Percentiles rank a stretch among this genome's conserved stretches.
Evolutionary conservation across 805 yeast species (phyloP).

Genomic region (Kurtzmaniella fragi): DNA sequence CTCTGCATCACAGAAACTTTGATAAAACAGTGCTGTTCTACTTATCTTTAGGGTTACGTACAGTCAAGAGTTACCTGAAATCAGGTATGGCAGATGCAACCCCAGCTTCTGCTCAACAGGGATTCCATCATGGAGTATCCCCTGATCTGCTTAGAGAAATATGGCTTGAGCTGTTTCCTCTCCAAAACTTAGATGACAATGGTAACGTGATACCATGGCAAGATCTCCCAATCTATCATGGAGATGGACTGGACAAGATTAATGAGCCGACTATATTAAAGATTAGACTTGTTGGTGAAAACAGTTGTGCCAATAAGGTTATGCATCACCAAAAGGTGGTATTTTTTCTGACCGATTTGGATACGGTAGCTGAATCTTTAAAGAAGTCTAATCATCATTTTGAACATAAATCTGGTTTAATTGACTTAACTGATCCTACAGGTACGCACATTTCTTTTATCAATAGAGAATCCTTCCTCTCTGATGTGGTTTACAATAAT

Average conservation of each 20-base stretch:
- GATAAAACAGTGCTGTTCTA: conserved; percentile 52
- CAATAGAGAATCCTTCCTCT: conserved; percentile 16
- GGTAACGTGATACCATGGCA: conserved; percentile 39
- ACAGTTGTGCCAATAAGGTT: not conserved
- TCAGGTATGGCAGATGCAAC: conserved; percentile 26
- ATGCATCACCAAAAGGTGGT: conserved; percentile 13
- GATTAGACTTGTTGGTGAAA: conserved; percentile 23
- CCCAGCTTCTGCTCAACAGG: conserved; percentile 19
- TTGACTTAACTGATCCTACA: conserved; percentile 25
- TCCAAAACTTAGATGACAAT: conserved; percentile 28
- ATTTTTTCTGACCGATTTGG: conserved; percentile 29
- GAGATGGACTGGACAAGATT: conserved; percentile 28
- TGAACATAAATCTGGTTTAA: conserved; percentile 3
- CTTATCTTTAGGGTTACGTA: conserved; percentile 53
- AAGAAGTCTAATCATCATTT: conserved; percentile 3
- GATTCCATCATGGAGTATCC: conserved; percentile 48
- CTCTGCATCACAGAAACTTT: conserved; percentile 45
- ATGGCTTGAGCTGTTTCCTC: conserved; percentile 70
- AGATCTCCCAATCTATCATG: conserved; percentile 32
- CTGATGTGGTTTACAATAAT: conserved; percentile 13
- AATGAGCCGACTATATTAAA: conserved; percentile 28
- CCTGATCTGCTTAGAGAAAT: conserved; percentile 62
- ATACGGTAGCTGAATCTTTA: conserved; percentile 15
- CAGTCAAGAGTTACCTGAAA: conserved; percentile 57
- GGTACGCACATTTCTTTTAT: conserved; percentile 28